These are phyloP conservation scores for Xylariaceae sp. DNA, from an alignment of 2,329 filamentous ascomycete genomes.

Conservation along the genomic window DNA sequence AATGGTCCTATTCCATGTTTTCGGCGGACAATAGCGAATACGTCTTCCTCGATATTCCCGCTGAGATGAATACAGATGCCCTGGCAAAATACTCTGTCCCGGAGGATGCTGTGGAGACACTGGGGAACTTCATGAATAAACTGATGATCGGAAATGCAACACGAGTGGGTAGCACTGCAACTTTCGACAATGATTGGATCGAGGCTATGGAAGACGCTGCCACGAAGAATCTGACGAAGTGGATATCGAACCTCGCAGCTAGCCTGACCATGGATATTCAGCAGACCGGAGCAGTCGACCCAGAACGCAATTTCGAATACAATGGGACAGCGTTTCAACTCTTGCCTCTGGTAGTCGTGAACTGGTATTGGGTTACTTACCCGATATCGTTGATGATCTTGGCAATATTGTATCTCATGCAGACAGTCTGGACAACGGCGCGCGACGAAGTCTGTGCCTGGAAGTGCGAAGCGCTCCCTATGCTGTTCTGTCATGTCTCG, in stretches of 20 bases:
- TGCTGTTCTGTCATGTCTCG: constrained; percentile 39
- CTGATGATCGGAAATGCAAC: constrained; percentile 33
- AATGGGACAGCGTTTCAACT: constrained; percentile 28
- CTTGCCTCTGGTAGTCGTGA: constrained; percentile 33
- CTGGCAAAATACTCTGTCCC: constrained; percentile 33
- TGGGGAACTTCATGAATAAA: constrained; percentile 33
- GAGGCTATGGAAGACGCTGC: constrained; percentile 38
- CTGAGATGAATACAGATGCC: constrained; percentile 25
- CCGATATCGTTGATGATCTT: constrained; percentile 34
- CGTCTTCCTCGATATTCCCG: constrained; percentile 33
- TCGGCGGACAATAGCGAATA: constrained; percentile 27
- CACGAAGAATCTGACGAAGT: constrained; percentile 28
- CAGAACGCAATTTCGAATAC: constrained; percentile 26
- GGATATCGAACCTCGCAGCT: constrained; percentile 34
- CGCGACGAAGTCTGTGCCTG: constrained; percentile 36
- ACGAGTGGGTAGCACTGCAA: constrained; percentile 25
- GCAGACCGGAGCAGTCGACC: constrained; percentile 26
- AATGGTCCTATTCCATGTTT: constrained; percentile 32
- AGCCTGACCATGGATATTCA: constrained; percentile 38
- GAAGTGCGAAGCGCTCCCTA: constrained; percentile 39
- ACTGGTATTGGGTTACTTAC: constrained; percentile 38
- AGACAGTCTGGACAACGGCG: constrained; percentile 36
- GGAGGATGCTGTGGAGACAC: constrained; percentile 27
- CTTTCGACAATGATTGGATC: constrained; percentile 38
- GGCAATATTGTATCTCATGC: constrained; percentile 35